Percentiles rank a stretch among this genome's conserved stretches.
Evolutionary conservation across 139 green algal species (phyloP).

Genomic region (Chlamydomonas applanata): DNA sequence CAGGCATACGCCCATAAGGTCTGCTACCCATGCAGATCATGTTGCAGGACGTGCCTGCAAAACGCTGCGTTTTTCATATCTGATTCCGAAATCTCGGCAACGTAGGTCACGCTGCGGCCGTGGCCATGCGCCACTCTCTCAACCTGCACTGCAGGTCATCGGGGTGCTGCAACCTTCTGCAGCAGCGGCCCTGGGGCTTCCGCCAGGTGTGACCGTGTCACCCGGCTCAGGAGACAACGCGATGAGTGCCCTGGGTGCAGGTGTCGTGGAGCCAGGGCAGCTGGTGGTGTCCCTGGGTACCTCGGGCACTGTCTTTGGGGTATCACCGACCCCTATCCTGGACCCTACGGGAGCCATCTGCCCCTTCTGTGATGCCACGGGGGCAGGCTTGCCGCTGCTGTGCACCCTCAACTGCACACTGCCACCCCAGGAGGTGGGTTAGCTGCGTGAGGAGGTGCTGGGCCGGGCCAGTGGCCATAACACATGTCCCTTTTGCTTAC

Average conservation of each 20-base stretch:
- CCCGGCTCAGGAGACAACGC: conserved; percentile 86
- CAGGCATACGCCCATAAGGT: too few relatives aligned
- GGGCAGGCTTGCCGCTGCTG: conserved; percentile 74
- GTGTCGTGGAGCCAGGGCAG: conserved; percentile 45
- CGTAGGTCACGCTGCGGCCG: neutral
- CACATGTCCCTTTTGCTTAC: too few relatives aligned
- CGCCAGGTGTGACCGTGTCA: conserved; percentile 46
- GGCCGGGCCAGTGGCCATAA: too few relatives aligned
- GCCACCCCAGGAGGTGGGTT: conserved; percentile 68
- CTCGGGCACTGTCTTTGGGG: conserved; percentile 82
- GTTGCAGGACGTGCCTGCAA: too few relatives aligned
- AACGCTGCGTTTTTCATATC: too few relatives aligned
- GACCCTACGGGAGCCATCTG: conserved; percentile 70
- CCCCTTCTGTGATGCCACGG: conserved; percentile 84
- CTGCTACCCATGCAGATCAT: too few relatives aligned
- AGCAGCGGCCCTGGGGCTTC: conserved; percentile 59
- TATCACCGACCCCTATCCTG: conserved; percentile 48
- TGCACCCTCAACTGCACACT: conserved; percentile 90
- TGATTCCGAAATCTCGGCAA: too few relatives aligned
- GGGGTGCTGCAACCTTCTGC: conserved; percentile 53
- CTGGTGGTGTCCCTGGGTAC: conserved; percentile 80
- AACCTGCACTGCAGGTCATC: conserved; percentile 42
- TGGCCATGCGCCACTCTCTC: neutral
- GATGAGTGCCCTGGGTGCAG: conserved; percentile 72
- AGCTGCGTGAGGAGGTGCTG: too few relatives aligned